Evolutionary conservation across 2,329 filamentous ascomycete genomes (phyloP), one percentile per base, ranked within the genome.

Genomic region (Botryotinia convoluta): DNA sequence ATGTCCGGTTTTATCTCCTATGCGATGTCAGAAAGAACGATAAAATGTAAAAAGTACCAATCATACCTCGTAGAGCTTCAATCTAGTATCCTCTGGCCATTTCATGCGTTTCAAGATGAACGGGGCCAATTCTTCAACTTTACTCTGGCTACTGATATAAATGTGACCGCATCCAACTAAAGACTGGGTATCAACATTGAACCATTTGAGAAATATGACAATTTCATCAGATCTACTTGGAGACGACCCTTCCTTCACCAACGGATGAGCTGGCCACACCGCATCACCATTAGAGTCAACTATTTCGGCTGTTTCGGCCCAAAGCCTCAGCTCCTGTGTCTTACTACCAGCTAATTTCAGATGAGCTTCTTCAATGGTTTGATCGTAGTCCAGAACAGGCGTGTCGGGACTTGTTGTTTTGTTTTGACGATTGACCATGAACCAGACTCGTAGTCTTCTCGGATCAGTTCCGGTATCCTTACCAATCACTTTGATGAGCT

Each of bases 341-440:
- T 86, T 92, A 78, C 86, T 97, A 84, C 84, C 93, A 81, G 86
- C 86, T 84, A 26, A 91, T 84, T 91, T 90, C 73, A 84, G 86
- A 72, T 89, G 86, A 3, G 90, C 90, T 76, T 98, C 94, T 77
- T 95, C 93, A 22, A 96, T 85, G 0, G 91, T 95, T 81, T 93
- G 92, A 8, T 91, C 87, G 2, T 90, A 84, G 79, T 97, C 94
- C 81, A 89, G 89, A 67, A 99, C 90, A 0, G 94, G 93, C 74
- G 93, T 91, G 80, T 99, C 96, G 0, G 97, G 96, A 29, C 96
- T 90, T 54, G 94, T 92, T 0, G 96, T 99, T 83, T 97, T 98
- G 81, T 99, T 99, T 82, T 99, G 96, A 18, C 96, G 92, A 81
- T 98, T 98, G 1, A 99, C 96, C 95, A 99, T 98, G 72, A 94